Percentiles rank a stretch among this genome's conserved stretches.
Evolutionary conservation across 352 stramenopile genomes (phyloP).

Genomic region (Pythium aristosporum): DNA sequence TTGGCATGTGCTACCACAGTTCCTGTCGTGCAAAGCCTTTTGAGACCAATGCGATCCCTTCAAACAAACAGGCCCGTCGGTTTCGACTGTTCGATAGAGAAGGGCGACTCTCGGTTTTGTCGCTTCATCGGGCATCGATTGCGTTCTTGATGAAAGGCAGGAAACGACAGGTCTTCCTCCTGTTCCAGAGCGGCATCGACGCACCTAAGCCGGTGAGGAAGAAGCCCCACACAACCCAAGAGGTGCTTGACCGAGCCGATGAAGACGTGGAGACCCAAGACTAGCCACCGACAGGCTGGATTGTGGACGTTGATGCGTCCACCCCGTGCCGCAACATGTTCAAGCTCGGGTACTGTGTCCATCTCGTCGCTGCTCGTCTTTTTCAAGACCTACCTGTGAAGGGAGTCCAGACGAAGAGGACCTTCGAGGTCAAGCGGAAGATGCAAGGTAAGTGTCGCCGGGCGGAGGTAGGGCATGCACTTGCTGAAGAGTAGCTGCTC

Average conservation of each 20-base stretch:
- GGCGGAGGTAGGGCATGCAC: too few relatives aligned
- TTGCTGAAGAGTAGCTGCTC: too few relatives aligned
- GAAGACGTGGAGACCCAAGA: slow-evolving; percentile 1
- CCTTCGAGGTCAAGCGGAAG: too few relatives aligned
- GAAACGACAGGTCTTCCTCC: not conserved
- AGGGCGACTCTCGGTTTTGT: not conserved
- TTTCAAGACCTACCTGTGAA: too few relatives aligned
- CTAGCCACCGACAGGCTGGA: not conserved
- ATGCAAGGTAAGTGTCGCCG: too few relatives aligned
- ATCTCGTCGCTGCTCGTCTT: not conserved
- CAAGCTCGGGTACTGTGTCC: not conserved
- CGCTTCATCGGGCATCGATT: not conserved
- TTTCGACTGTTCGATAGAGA: not conserved
- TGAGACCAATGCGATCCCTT: slow-evolving; percentile 5
- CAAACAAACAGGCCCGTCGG: not conserved
- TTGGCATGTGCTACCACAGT: not conserved
- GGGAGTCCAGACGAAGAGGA: too few relatives aligned
- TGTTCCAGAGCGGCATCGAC: not conserved
- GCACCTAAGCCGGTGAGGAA: not conserved
- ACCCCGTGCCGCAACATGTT: not conserved
- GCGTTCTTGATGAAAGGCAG: not conserved
- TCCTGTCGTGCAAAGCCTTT: not conserved
- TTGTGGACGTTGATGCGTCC: slow-evolving; percentile 1
- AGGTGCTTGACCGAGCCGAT: not conserved
- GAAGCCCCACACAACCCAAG: not conserved